A percentile compares a stretch with the other conserved stretches of the same genome.
These are phyloP conservation scores for Coemansia sp. DNA, from an alignment of 371 early-diverging fungal genomes.

Conservation along the genomic window DNA sequence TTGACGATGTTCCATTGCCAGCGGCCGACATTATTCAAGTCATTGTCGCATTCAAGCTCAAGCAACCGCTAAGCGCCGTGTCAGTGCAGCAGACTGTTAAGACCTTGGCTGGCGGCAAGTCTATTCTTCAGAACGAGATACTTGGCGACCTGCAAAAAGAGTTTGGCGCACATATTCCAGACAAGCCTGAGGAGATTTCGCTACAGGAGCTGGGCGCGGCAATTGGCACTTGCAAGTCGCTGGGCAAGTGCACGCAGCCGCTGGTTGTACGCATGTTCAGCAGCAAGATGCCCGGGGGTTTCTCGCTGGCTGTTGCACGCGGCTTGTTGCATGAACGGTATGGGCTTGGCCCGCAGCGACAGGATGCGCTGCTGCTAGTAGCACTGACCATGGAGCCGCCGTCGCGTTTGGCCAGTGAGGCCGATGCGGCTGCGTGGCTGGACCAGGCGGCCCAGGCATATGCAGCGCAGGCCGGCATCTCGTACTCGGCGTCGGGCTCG, in stretches of 20 bases:
- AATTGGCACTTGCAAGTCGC: slow-evolving; percentile 62
- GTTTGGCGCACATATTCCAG: slow-evolving; percentile 80
- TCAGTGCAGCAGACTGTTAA: slow-evolving; percentile 90
- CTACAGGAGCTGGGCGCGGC: slow-evolving; percentile 75
- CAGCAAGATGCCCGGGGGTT: slow-evolving; percentile 94
- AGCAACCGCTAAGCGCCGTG: slow-evolving; percentile 76
- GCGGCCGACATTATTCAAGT: slow-evolving; percentile 77
- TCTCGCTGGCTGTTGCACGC: slow-evolving; percentile 79
- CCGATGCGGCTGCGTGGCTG: slow-evolving; percentile 85
- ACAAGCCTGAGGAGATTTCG: slow-evolving; percentile 89
- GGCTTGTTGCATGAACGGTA: slow-evolving; percentile 65
- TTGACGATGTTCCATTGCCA: slow-evolving; percentile 69
- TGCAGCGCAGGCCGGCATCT: slow-evolving; percentile 69
- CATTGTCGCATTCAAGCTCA: slow-evolving; percentile 86
- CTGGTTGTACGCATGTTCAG: slow-evolving; percentile 80
- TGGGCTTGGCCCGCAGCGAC: slow-evolving; percentile 82
- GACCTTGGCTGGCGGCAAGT: slow-evolving; percentile 91
- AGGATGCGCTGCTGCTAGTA: slow-evolving; percentile 76
- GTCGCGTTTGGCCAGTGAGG: slow-evolving; percentile 72
- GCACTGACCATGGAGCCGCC: slow-evolving; percentile 87
- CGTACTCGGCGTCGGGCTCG: slow-evolving; percentile 65
- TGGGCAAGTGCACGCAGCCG: slow-evolving; percentile 82
- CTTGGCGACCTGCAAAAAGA: slow-evolving; percentile 95
- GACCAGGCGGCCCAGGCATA: slow-evolving; percentile 74
- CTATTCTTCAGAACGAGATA: slow-evolving; percentile 96